Conservation (phyloP, 1,284 basidiomycete species). For the Clitocybe nebularis region DNA sequence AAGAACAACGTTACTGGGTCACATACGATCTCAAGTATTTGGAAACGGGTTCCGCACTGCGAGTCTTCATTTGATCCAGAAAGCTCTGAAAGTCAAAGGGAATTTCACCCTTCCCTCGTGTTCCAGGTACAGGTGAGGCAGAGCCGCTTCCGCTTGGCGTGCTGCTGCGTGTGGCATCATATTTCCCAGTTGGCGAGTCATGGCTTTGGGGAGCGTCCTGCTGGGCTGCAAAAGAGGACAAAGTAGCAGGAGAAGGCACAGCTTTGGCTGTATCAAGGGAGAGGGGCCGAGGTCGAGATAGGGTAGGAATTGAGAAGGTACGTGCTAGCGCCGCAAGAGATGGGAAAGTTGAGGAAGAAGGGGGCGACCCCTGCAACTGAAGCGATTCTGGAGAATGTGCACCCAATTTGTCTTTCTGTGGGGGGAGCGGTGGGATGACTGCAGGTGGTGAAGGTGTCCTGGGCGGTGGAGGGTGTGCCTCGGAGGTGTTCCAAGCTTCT, state of each 20-base stretch:
- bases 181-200: slow-evolving; percentile 15
- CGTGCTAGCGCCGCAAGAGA: slow-evolving; percentile 62
- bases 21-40: slow-evolving; percentile 88
- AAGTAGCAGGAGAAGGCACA: slow-evolving; percentile 50
- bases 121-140: slow-evolving; percentile 21
- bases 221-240: slow-evolving; percentile 52
- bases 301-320: slow-evolving; percentile 52
- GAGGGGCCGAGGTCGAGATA: slow-evolving; percentile 45
- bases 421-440: slow-evolving; percentile 29
- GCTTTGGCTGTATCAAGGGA: slow-evolving; percentile 53
- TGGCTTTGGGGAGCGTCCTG: slow-evolving; percentile 31
- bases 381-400: slow-evolving; percentile 17
- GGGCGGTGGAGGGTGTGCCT: slow-evolving; percentile 52
- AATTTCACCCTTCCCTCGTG: slow-evolving; percentile 30
- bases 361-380: slow-evolving; percentile 16
- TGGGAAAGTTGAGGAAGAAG: slow-evolving; percentile 43
- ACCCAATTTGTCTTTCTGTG: slow-evolving; percentile 25
- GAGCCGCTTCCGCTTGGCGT: slow-evolving; percentile 24
- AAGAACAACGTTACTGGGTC: neutral
- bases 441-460: slow-evolving; percentile 32
- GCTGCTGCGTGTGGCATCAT: slow-evolving; percentile 16
- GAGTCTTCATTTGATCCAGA: slow-evolving; percentile 86
- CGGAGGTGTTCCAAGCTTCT: slow-evolving; percentile 56
- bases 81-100: slow-evolving; percentile 86
- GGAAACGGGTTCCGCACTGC: slow-evolving; percentile 83